phyloP scores from a whole-genome alignment of 345 rosid genomes.

The Eucalyptus curtisii region DNA sequence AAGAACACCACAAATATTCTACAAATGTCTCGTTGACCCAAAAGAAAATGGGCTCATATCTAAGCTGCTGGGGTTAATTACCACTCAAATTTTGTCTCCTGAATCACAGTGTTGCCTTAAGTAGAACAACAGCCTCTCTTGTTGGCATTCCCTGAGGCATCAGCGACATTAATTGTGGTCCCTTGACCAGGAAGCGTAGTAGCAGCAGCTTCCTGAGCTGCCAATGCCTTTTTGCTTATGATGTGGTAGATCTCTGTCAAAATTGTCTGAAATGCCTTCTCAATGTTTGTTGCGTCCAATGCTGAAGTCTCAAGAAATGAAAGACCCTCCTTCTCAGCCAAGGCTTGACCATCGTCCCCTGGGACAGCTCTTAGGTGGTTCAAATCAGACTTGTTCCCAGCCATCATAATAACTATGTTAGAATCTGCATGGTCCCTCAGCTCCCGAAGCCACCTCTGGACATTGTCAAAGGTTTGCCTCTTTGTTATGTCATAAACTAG shows the following conservation, averaged over 20 bases:
- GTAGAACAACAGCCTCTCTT: constrained; percentile 9
- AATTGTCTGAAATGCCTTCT: constrained; percentile 9
- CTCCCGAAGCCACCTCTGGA: constrained; percentile 18
- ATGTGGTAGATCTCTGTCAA: constrained; percentile 11
- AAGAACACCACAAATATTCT: constrained; percentile 14
- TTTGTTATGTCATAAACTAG: constrained; percentile 12
- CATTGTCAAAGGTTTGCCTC: constrained; percentile 14
- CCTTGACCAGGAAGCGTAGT: constrained; percentile 10
- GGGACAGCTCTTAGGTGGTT: constrained; percentile 8
- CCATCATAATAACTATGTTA: constrained; percentile 13
- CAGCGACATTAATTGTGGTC: constrained; percentile 6
- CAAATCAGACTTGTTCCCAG: constrained; percentile 10
- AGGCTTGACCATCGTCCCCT: constrained; percentile 4
- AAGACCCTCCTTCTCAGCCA: constrained; percentile 15
- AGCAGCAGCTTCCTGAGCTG: constrained; percentile 13
- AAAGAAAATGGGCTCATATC: not conserved
- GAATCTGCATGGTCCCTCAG: constrained; percentile 21
- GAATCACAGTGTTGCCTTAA: not conserved
- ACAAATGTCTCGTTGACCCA: constrained; percentile 17
- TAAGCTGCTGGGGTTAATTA: not conserved
- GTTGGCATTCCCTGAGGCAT: not conserved
- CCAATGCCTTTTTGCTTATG: constrained; percentile 17
- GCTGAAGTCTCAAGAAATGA: constrained; percentile 16
- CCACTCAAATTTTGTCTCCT: not conserved
- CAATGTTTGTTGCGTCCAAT: constrained; percentile 3